Evolutionary conservation across 441 rosid genomes (phyloP).

Genomic region (Gossypium gossypioides): DNA sequence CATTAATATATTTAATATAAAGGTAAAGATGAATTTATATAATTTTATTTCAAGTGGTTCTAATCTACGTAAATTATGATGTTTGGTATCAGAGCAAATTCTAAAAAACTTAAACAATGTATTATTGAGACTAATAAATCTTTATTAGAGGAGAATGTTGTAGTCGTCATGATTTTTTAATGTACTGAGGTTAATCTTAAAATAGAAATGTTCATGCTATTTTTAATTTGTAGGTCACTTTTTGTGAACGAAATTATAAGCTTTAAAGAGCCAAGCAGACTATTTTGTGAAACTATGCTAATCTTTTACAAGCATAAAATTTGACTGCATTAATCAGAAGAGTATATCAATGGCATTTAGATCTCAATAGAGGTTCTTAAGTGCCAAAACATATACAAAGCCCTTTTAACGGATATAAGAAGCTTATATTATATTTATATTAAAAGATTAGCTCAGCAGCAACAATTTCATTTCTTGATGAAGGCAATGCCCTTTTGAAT

Average conservation of each 20-base stretch:
- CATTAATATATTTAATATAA: not conserved
- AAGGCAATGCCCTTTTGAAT: conserved; percentile 55
- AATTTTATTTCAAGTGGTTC: not conserved
- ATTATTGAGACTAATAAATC: too few species aligned
- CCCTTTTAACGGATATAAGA: not conserved
- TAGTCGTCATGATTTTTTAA: too few species aligned
- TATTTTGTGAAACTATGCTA: not conserved
- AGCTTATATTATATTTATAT: not conserved
- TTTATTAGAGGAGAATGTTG: too few species aligned
- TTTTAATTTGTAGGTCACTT: too few species aligned
- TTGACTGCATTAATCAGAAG: not conserved
- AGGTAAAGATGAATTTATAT: not conserved
- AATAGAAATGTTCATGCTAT: too few species aligned
- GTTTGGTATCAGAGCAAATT: not conserved
- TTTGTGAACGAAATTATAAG: too few species aligned
- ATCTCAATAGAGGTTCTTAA: not conserved
- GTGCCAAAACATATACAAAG: not conserved
- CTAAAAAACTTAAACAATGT: too few species aligned
- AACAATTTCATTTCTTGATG: conserved; percentile 35
- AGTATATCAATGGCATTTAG: not conserved
- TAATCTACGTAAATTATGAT: not conserved
- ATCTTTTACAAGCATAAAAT: not conserved
- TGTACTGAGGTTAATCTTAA: too few species aligned
- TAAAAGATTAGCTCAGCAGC: not conserved
- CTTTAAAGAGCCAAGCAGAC: too few species aligned